phyloP scores from a whole-genome alignment of 2,329 filamentous ascomycete species.

The Fusarium austroafricanum region DNA sequence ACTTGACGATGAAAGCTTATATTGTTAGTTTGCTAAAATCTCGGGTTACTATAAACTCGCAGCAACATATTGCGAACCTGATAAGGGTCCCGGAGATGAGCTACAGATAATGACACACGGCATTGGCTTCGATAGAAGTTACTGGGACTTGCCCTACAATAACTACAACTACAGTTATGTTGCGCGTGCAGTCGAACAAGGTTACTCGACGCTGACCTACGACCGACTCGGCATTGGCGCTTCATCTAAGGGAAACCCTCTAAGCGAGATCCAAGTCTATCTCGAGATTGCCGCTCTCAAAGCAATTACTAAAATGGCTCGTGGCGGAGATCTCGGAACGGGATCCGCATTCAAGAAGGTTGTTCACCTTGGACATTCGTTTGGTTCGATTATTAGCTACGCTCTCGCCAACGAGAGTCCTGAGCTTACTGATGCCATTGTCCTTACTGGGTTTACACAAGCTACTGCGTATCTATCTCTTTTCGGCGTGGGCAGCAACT shows the following conservation, averaged over 20 bases:
- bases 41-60: constrained; percentile 67
- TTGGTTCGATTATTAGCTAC: constrained; percentile 70
- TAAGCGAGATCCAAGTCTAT: constrained; percentile 68
- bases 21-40: constrained; percentile 59
- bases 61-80: constrained; percentile 71
- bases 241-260: constrained; percentile 68
- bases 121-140: constrained; percentile 59
- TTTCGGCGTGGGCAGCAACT: constrained; percentile 60
- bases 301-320: constrained; percentile 63
- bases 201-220: constrained; percentile 70
- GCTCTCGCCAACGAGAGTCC: constrained; percentile 64
- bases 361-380: constrained; percentile 73
- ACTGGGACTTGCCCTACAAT: constrained; percentile 71
- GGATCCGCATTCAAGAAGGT: constrained; percentile 55
- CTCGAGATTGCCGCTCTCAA: constrained; percentile 69
- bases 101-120: constrained; percentile 58
- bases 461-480: constrained; percentile 57
- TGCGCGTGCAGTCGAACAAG: constrained; percentile 64
- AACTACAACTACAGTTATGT: constrained; percentile 73
- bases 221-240: constrained; percentile 72
- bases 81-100: constrained; percentile 53
- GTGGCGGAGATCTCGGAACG: constrained; percentile 59
- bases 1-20: constrained; percentile 1
- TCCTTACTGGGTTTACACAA: constrained; percentile 70
- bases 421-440: constrained; percentile 65